A percentile compares a stretch with the other conserved stretches of the same genome.
phyloP scores from a whole-genome alignment of 257 asterid species.

The Solanum rostratum region DNA sequence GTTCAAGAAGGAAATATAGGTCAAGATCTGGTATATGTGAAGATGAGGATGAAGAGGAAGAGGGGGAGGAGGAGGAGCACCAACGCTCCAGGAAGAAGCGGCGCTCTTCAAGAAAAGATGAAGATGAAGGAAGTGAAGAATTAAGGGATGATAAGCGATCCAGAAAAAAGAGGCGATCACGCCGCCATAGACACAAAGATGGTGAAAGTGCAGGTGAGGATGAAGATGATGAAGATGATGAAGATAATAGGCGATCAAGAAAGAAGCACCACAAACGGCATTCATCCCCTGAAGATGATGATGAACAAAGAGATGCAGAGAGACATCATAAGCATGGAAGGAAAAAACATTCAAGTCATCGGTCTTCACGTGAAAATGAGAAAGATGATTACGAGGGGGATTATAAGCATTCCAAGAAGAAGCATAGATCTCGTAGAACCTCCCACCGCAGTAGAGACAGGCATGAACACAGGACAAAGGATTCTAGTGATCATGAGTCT shows the following conservation, averaged over 20 bases:
- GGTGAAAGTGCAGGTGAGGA: conserved; percentile 14
- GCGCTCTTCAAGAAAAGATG: conserved; percentile 15
- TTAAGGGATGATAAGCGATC: conserved; percentile 14
- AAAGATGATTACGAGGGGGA: conserved; percentile 11
- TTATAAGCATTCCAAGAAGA: conserved; percentile 25
- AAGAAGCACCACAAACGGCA: conserved; percentile 26
- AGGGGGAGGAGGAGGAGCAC: conserved; percentile 12
- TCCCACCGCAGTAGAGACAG: conserved; percentile 29
- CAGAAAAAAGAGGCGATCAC: conserved; percentile 24
- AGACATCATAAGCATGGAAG: conserved; percentile 22
- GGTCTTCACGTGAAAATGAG: conserved; percentile 20
- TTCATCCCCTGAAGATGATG: conserved; percentile 16
- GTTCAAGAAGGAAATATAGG: conserved; percentile 28
- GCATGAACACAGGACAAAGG: conserved; percentile 12
- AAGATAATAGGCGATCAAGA: conserved; percentile 22
- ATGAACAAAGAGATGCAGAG: background rate
- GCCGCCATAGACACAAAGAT: conserved; percentile 1
- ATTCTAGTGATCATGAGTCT: conserved; percentile 29
- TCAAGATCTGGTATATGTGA: conserved; percentile 35
- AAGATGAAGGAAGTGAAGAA: conserved; percentile 23
- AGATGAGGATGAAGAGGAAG: conserved; percentile 18
- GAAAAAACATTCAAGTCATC: conserved; percentile 35
- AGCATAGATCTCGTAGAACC: conserved; percentile 31
- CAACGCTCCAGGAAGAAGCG: conserved; percentile 19
- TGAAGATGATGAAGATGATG: conserved; percentile 21